Percentiles rank a stretch among this genome's conserved stretches.
Evolutionary conservation across 192 early-diverging fungal genomes (phyloP).

Genomic region (Globomyces pollinis-pini): DNA sequence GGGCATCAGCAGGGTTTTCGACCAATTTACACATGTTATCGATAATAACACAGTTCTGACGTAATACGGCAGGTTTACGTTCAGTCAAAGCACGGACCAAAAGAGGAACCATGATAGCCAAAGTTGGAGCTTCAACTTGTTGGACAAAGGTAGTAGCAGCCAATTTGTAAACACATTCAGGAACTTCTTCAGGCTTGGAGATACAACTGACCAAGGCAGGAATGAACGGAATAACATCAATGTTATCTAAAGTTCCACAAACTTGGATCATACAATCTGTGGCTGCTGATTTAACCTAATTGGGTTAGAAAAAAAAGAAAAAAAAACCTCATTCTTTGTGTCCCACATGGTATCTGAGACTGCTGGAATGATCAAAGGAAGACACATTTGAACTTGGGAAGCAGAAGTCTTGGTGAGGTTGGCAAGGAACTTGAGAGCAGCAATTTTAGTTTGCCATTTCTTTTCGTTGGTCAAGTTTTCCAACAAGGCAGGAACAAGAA

Average conservation of each 20-base stretch:
- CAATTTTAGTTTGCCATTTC: conserved; percentile 68
- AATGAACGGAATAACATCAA: conserved; percentile 70
- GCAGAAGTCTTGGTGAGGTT: conserved; percentile 36
- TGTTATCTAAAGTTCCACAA: conserved; percentile 66
- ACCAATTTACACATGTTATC: conserved; percentile 90
- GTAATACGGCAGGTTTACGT: conserved; percentile 61
- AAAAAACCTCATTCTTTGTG: conserved; percentile 65
- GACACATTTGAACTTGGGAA: conserved; percentile 34
- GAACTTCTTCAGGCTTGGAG: conserved; percentile 70
- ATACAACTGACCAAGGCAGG: conserved; percentile 66
- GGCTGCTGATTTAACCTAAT: conserved; percentile 53
- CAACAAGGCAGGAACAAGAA: conserved; percentile 58
- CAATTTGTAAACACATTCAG: conserved; percentile 68
- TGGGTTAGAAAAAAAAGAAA: conserved; percentile 18
- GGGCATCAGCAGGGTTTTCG: conserved; percentile 69
- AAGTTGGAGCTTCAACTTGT: conserved; percentile 64
- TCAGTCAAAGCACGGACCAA: conserved; percentile 63
- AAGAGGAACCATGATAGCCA: conserved; percentile 73
- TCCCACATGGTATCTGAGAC: conserved; percentile 75
- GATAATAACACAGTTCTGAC: conserved; percentile 72
- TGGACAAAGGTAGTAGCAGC: conserved; percentile 71
- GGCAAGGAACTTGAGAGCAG: conserved; percentile 38
- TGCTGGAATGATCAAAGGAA: conserved; percentile 59
- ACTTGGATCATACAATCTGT: conserved; percentile 58
- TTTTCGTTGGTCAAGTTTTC: conserved; percentile 64